Base-by-base conservation (phyloP, 768 basidiomycete genomes). In the Suillus luteus region DNA sequence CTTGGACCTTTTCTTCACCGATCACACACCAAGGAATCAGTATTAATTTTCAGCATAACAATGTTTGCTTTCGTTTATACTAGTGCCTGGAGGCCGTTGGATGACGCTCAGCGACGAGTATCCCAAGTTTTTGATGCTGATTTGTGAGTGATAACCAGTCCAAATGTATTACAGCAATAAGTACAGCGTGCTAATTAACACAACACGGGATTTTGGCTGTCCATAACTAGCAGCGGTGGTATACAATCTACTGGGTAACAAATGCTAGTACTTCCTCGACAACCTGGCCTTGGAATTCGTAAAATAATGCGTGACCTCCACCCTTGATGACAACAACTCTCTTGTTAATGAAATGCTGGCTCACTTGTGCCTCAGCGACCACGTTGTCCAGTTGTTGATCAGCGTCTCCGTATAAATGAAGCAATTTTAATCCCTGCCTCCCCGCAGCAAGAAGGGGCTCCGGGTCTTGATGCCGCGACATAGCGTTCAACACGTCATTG, bases 251-350 rank as follows among this genome's bases (percentile, higher is more conserved):
- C 31, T 33, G 6, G 5, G 52, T 54, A 33, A 54, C 52, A 54
- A 54, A 54, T 19, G 52, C 52, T 12, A 54, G 5, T 3, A 54
- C 19, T 33, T 54, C 52, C 31, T 54, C 19, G 11, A 54, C 52
- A 17, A 54, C 52, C 19, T 54, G 52, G 10, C 17, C 11, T 54
- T 54, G 52, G 31, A 33, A 54, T 33, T 54, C 52, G 19, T 54
- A 54, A 54, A 54, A 54, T n/a, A 54, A 33, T 2, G 52, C 52
- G 5, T 54, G 52, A 6, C 52, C 11, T 33, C 52, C 52, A 33
- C 52, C 31, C 52, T 54, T 54, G 52, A 54, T 54, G 5, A 54
- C 31, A 19, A 54, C 52, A 19, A 54, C 52, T 31, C 17, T 51
- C 49, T 33, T 54, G 17, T 33, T 7, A 12, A 33, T 33, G 5